Base-by-base conservation (phyloP, 2,329 filamentous ascomycete species). In the Aspergillus novoparasiticus region DNA sequence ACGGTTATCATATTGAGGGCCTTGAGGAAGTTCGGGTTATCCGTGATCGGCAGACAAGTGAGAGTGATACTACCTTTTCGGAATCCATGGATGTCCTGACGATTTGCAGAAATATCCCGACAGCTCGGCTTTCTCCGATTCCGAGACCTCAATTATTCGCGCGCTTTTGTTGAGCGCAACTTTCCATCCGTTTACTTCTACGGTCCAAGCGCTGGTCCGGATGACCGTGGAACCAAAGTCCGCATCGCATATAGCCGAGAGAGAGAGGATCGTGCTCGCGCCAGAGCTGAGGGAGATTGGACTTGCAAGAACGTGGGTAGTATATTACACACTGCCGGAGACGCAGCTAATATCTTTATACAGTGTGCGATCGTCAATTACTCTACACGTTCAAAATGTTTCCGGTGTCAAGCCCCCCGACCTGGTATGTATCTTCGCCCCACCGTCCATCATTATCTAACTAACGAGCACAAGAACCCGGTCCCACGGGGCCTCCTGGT, bases 331-430 rank as follows among this genome's bases (percentile, higher is more conserved):
- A 4, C 19, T 12, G 16, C 34, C 3, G 3, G 4, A 28, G 6
- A 23, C 11, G 30, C 6, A 4, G 14, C 56, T 58, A 23, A 58
- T 23, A 21, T 26, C 62, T 23, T 2, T 5, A 26, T 39, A 62
- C 57, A 88, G 86, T 87, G 85, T 72, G 76, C 79, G 30, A 79
- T 85, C 62, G 76, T 83, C 59, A 89, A 89, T 69, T 89, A 85
- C 68, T 79, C 85, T 6, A 82, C 83, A 54, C 81, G 87, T 50
- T 75, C 78, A 16, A 79, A 82, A 61, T 89, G 87, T 70, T 88
- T 86, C 71, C 82, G 85, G 51, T 89, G 87, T 71, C 84, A 87
- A 69, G 79, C 81, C 11, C 81, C 82, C 21, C 81, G 82, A 70
- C 81, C 82, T 63, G 82, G 85, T 86, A 75, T 69, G 81, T 73